Evolutionary conservation across 1,284 basidiomycete species (phyloP).

Genomic region (Trichosporon sp.): DNA sequence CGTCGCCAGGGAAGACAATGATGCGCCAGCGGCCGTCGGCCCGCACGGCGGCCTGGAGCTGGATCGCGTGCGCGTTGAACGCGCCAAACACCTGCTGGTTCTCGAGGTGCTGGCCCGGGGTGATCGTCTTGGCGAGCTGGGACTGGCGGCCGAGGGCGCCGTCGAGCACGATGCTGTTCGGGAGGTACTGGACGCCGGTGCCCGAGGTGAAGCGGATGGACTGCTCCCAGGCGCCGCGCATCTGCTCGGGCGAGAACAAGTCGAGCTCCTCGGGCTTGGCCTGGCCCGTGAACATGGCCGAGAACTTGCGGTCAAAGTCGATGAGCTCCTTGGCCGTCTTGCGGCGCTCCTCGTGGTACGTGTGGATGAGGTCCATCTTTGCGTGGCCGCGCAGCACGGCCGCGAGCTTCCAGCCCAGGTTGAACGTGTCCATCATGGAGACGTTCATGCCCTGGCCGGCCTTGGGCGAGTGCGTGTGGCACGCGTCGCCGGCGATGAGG

Average conservation of each 20-base stretch:
- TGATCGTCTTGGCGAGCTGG: conserved; percentile 38
- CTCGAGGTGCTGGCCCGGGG: conserved; percentile 56
- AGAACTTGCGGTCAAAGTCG: conserved; percentile 69
- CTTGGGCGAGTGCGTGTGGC: conserved; percentile 40
- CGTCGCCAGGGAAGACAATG: conserved; percentile 63
- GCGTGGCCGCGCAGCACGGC: conserved; percentile 59
- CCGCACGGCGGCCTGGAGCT: conserved; percentile 65
- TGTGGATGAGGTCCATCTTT: conserved; percentile 61
- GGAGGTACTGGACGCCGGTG: conserved; percentile 48
- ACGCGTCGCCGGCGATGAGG: conserved; percentile 40
- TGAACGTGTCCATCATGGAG: conserved; percentile 34
- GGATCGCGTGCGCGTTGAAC: conserved; percentile 60
- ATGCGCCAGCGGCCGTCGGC: conserved; percentile 69
- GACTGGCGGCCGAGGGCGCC: not conserved
- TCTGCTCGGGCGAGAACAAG: conserved; percentile 49
- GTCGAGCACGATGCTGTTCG: conserved; percentile 13
- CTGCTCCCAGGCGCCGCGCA: conserved; percentile 15
- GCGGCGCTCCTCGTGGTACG: conserved; percentile 42
- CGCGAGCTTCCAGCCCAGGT: conserved; percentile 55
- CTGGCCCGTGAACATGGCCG: conserved; percentile 70
- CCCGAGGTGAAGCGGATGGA: conserved; percentile 24
- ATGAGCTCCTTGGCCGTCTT: conserved; percentile 61
- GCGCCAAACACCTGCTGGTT: conserved; percentile 55
- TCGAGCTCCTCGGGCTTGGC: conserved; percentile 48
- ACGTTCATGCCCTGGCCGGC: conserved; percentile 45